Conservation (phyloP, 2,329 filamentous ascomycete genomes). For the Aspergillus fumigatus region DNA sequence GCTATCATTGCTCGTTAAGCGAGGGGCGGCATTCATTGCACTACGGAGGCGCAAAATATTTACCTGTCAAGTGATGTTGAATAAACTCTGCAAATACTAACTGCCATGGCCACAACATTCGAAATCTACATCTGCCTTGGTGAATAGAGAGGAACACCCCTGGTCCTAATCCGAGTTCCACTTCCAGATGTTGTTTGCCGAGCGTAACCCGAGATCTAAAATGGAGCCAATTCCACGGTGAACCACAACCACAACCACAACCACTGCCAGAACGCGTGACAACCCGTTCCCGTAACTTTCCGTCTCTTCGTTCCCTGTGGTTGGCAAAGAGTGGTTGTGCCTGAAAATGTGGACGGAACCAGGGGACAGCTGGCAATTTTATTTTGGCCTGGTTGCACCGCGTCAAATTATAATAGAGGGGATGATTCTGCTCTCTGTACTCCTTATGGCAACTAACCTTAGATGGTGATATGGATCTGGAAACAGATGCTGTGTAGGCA, state of each 20-base stretch:
- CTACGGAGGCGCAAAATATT: not conserved
- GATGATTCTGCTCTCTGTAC: too few species aligned
- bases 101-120: not conserved
- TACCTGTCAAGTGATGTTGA: not conserved
- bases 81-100: not conserved
- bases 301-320: constrained; percentile 7
- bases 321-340: constrained; percentile 2
- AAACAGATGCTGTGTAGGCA: not conserved
- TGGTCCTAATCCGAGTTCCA: not conserved
- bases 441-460: not conserved
- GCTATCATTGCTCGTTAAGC: not conserved
- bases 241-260: not conserved
- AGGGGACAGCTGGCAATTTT: constrained; percentile 8
- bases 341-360: constrained; percentile 5
- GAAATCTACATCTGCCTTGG: not conserved
- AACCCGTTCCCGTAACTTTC: constrained; percentile 12
- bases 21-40: not conserved
- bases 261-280: not conserved
- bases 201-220: constrained; percentile 6
- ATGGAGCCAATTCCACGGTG: not conserved
- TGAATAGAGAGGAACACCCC: not conserved
- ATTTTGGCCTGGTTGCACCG: not conserved
- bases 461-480: too few species aligned
- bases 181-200: constrained; percentile 5
- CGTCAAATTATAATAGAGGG: not conserved